Conservation (phyloP, 2,329 filamentous ascomycete genomes). For the Colletotrichum agaves region DNA sequence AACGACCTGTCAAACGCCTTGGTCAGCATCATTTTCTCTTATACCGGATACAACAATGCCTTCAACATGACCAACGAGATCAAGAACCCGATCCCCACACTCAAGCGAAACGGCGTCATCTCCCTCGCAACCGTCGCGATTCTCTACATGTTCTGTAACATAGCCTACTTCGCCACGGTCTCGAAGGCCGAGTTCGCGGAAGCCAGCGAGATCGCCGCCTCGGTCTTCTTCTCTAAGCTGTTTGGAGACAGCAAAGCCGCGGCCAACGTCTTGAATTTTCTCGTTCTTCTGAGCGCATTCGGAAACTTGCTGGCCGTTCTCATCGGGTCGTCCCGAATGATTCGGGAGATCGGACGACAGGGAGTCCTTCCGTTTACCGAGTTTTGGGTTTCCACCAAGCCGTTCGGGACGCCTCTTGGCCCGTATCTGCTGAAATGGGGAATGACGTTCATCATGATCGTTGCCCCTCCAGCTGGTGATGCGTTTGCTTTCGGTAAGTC, state of each 20-base stretch:
- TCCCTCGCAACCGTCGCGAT: conserved; percentile 63
- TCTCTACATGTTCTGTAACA: conserved; percentile 68
- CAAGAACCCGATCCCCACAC: conserved; percentile 66
- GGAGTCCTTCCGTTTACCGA: conserved; percentile 69
- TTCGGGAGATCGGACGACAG: conserved; percentile 71
- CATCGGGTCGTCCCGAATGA: conserved; percentile 64
- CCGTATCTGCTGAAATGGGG: conserved; percentile 68
- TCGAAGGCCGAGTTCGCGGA: conserved; percentile 63
- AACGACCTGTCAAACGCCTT: conserved; percentile 58
- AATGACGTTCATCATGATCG: conserved; percentile 68
- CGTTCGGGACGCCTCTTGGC: conserved; percentile 71
- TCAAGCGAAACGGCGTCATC: conserved; percentile 60
- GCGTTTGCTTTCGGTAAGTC: conserved; percentile 69
- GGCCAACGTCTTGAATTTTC: conserved; percentile 64
- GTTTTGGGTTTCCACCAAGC: conserved; percentile 72
- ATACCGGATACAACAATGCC: conserved; percentile 66
- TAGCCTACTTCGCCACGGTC: conserved; percentile 68
- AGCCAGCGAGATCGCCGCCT: conserved; percentile 65
- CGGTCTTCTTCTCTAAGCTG: conserved; percentile 68
- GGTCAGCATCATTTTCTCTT: conserved; percentile 69
- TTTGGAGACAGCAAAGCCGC: conserved; percentile 60
- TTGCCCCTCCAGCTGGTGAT: conserved; percentile 70
- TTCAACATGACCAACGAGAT: conserved; percentile 73
- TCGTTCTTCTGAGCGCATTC: conserved; percentile 67
- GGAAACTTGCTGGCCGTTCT: conserved; percentile 68